phyloP scores from a whole-genome alignment of 139 green algal genomes.

The Chlorella sp. region DNA sequence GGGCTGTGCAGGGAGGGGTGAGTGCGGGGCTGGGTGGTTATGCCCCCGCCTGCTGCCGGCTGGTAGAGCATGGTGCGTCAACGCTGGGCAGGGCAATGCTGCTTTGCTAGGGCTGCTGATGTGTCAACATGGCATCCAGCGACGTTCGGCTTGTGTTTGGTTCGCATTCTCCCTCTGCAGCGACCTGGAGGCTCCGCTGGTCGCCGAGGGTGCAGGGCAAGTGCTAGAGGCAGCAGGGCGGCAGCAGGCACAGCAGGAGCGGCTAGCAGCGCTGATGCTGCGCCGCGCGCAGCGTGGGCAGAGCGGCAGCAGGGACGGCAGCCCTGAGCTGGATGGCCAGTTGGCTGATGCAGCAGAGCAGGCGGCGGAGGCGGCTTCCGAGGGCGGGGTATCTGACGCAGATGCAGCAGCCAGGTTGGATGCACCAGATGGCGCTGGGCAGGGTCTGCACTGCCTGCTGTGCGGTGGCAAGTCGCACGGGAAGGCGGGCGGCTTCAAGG shows the following conservation, averaged over 20 bases:
- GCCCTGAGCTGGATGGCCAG: too few relatives aligned
- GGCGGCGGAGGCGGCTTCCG: not conserved
- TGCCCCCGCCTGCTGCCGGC: too few relatives aligned
- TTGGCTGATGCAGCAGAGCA: not conserved
- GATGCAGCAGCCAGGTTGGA: not conserved
- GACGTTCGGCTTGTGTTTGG: too few relatives aligned
- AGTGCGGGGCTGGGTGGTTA: not conserved
- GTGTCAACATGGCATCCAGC: too few relatives aligned
- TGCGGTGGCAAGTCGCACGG: slow-evolving; percentile 5
- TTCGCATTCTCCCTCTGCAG: not conserved
- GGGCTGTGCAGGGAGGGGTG: slow-evolving; percentile 12
- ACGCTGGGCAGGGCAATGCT: too few relatives aligned
- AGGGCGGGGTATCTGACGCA: not conserved
- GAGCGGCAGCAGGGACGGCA: not conserved
- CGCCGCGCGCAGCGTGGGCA: not conserved
- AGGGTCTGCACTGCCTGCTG: not conserved
- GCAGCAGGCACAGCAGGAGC: not conserved
- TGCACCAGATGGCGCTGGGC: not conserved
- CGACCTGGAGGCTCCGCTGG: slow-evolving; percentile 3
- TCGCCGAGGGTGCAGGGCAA: not conserved
- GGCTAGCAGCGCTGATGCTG: not conserved
- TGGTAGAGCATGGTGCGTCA: too few relatives aligned
- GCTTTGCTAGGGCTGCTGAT: too few relatives aligned
- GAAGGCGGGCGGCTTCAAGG: not conserved
- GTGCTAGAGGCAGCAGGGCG: not conserved